Evolutionary conservation across 768 basidiomycete genomes (phyloP).

Genomic region (Lactifluus subvellereus): DNA sequence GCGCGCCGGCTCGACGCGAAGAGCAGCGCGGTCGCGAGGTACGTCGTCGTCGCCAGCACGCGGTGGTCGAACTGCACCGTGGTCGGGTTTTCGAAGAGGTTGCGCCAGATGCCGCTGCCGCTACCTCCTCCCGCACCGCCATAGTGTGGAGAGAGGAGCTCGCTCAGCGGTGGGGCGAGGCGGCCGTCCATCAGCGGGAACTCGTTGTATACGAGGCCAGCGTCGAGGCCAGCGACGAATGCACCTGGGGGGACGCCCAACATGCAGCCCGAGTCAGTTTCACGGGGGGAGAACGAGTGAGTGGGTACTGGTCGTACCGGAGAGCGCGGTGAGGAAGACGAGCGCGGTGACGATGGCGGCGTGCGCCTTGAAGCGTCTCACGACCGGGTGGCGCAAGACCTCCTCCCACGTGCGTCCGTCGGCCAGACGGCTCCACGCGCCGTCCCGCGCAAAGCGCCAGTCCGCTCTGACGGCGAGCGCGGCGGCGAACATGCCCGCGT

Average conservation of each 20-base stretch:
- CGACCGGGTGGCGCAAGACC: conserved; percentile 49
- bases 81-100: conserved; percentile 94
- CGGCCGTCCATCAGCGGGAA: conserved; percentile 95
- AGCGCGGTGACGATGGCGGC: conserved; percentile 64
- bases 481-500: conserved; percentile 83
- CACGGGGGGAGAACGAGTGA: not conserved
- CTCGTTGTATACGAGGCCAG: conserved; percentile 95
- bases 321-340: conserved; percentile 87
- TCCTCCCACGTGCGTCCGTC: conserved; percentile 37
- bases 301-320: conserved; percentile 49
- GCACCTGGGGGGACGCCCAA: conserved; percentile 53
- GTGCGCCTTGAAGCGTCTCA: conserved; percentile 52
- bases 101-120: conserved; percentile 82
- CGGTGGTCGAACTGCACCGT: conserved; percentile 98
- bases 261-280: not conserved
- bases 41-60: conserved; percentile 86
- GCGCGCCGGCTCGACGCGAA: conserved; percentile 54
- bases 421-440: conserved; percentile 51
- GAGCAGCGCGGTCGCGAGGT: conserved; percentile 58
- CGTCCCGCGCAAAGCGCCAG: conserved; percentile 59
- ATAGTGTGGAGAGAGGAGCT: conserved; percentile 75
- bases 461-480: conserved; percentile 75
- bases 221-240: conserved; percentile 96
- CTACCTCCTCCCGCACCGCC: conserved; percentile 38
- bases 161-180: conserved; percentile 72